Conservation (phyloP, 2,329 filamentous ascomycete species). For the Zymoseptoria tritici region DNA sequence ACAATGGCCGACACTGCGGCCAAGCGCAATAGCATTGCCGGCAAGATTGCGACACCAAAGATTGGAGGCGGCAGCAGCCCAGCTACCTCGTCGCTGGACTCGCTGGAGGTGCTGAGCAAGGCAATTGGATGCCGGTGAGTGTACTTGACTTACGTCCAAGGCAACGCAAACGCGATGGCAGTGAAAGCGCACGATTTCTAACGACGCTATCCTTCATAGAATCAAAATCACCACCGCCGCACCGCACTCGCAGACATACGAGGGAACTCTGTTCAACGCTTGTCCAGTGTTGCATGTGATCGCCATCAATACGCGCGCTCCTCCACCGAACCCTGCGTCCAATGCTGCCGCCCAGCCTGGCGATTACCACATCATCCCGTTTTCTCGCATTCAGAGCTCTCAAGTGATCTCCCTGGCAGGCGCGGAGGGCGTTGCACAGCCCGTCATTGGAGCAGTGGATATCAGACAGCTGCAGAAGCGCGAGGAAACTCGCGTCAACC, state of each 20-base stretch:
- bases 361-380: conserved; percentile 54
- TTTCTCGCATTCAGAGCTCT: conserved; percentile 52
- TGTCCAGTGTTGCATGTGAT: conserved; percentile 55
- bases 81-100: conserved; percentile 25
- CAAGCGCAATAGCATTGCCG: conserved; percentile 50
- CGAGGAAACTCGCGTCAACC: conserved; percentile 48
- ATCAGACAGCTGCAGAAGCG: conserved; percentile 47
- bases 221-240: conserved; percentile 51
- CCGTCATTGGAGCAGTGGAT: conserved; percentile 47
- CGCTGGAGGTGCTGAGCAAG: conserved; percentile 50
- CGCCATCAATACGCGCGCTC: conserved; percentile 50
- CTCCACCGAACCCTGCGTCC: conserved; percentile 37
- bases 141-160: neutral
- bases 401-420: conserved; percentile 44
- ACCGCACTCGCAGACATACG: conserved; percentile 44
- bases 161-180: neutral
- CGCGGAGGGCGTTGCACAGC: conserved; percentile 39
- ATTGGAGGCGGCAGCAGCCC: conserved; percentile 26
- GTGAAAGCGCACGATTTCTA: neutral
- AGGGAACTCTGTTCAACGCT: conserved; percentile 57
- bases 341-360: conserved; percentile 38
- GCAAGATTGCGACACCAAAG: conserved; percentile 48
- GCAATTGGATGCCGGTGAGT: conserved; percentile 56
- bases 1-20: conserved; percentile 46
- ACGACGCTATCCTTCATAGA: conserved; percentile 30